Evolutionary conservation across 805 yeast genomes (phyloP).

Genomic region (Candida sakaeoensis): DNA sequence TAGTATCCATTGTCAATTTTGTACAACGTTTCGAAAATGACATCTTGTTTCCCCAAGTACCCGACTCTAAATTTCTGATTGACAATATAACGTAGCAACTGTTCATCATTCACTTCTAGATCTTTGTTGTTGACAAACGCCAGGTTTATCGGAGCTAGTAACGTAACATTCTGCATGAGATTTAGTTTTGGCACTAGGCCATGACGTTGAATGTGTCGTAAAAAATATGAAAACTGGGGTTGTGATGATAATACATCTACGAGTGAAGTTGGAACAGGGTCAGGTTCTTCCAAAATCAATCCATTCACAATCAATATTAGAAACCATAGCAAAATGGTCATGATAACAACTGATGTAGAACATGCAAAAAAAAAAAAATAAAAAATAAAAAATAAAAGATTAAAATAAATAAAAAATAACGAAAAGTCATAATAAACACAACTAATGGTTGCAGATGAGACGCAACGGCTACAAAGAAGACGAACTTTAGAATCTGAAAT

Average conservation of each 20-base stretch:
- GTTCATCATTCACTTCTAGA: slow-evolving; percentile 10
- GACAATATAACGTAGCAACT: slow-evolving; percentile 28
- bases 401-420: too few relatives aligned
- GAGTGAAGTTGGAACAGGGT: slow-evolving; percentile 42
- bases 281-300: slow-evolving; percentile 7
- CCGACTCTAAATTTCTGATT: slow-evolving; percentile 32
- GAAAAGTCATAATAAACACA: too few relatives aligned
- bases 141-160: slow-evolving; percentile 78
- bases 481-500: slow-evolving; percentile 16
- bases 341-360: not conserved
- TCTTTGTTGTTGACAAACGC: slow-evolving; percentile 48
- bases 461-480: slow-evolving; percentile 11
- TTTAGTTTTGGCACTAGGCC: slow-evolving; percentile 64
- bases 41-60: slow-evolving; percentile 20
- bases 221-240: slow-evolving; percentile 62
- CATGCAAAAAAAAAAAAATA: not conserved
- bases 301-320: not conserved
- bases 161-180: slow-evolving; percentile 56
- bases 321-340: slow-evolving; percentile 8
- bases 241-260: slow-evolving; percentile 67
- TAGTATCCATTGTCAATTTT: slow-evolving; percentile 15
- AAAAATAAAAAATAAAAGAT: too few relatives aligned
- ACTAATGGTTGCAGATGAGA: slow-evolving; percentile 1
- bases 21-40: slow-evolving; percentile 30
- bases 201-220: slow-evolving; percentile 56